Base-by-base conservation (phyloP, 306 rosid species). In the Morella rubra region DNA sequence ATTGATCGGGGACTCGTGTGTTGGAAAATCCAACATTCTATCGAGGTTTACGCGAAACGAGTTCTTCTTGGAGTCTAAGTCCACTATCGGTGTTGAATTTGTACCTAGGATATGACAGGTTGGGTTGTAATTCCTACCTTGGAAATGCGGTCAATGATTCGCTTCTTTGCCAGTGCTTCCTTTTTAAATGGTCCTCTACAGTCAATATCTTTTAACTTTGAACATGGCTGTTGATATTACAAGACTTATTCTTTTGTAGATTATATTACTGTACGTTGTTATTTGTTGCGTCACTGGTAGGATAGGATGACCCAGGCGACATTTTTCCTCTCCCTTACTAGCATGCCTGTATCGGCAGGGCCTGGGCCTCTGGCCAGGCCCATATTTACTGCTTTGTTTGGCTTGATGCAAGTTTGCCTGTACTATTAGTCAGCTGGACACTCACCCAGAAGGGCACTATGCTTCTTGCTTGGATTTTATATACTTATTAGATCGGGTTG, bases 61-160 rank as follows among this genome's bases (percentile, higher is more conserved):
- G 75, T 91, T 91, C 49, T 91, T 90, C 77, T 83, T 91, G 83
- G 97, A 91, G 62, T 91, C 97, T 3, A 91, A 91, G 83, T 91
- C 97, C 70, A 91, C 97, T 73, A 91, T 91, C 78, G 97, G 97
- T 42, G 97, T 91, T 76, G 97, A 91, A 81, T 91, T 91, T 72
- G 97, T 93, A 7, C 89, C 93, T 49, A 88, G 93, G 69, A 91
- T 94, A 8, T 83, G 87, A 70, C 93, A 91, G 90, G 93, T 90
- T 46, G 5, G 7, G 74, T 66, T 59, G 27, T 2, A 11, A 6
- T 37, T 20, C 41, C 45, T 55, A 75, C 44, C 4, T 56, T 2
- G 59, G 45, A 13, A 45, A 45, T 76, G 9, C 15, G 14, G 5
- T 44, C 46, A 11, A 61, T 42, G 12, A 37, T 42, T 49, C 44